A percentile compares a stretch with the other conserved stretches of the same genome.
These are phyloP conservation scores for Cladophialophora chaetospira DNA, from an alignment of 2,329 filamentous ascomycete species.

Conservation along the genomic window DNA sequence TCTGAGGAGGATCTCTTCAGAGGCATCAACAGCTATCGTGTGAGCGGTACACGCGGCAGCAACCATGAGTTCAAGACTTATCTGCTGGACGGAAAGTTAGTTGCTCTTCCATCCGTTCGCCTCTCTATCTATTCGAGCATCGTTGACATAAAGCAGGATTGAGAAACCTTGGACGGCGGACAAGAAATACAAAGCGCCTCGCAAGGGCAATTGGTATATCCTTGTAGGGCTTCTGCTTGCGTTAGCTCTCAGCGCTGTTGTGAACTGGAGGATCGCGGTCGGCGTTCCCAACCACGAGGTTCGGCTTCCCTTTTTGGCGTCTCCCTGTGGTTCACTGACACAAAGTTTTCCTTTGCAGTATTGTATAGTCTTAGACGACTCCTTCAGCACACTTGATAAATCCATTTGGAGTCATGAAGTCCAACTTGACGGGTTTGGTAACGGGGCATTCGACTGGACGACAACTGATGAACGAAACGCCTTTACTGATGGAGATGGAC, in stretches of 20 bases:
- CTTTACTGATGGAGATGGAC: slow-evolving; percentile 51
- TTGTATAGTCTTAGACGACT: slow-evolving; percentile 55
- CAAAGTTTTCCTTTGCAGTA: slow-evolving; percentile 52
- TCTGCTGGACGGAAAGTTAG: slow-evolving; percentile 26
- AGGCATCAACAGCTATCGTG: slow-evolving; percentile 23
- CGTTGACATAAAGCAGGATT: slow-evolving; percentile 24
- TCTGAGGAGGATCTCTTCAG: slow-evolving; percentile 23
- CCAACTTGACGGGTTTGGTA: slow-evolving; percentile 50
- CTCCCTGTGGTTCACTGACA: slow-evolving; percentile 20
- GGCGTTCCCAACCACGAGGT: slow-evolving; percentile 26
- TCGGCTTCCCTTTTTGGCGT: slow-evolving; percentile 21
- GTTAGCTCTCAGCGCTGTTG: slow-evolving; percentile 25
- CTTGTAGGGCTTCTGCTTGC: slow-evolving; percentile 24
- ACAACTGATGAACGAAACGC: slow-evolving; percentile 52
- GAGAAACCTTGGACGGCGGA: slow-evolving; percentile 25
- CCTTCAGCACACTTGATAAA: slow-evolving; percentile 49
- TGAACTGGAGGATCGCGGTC: slow-evolving; percentile 26
- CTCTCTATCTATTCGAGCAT: slow-evolving; percentile 17
- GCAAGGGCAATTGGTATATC: slow-evolving; percentile 26
- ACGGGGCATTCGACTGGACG: slow-evolving; percentile 59
- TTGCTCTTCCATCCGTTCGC: slow-evolving; percentile 22
- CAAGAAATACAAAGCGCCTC: slow-evolving; percentile 27
- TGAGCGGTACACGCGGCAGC: slow-evolving; percentile 21
- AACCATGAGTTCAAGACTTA: slow-evolving; percentile 26
- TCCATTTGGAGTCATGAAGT: slow-evolving; percentile 54